Conservation (phyloP, 2,329 filamentous ascomycete genomes). For the Xylariaceae sp. region DNA sequence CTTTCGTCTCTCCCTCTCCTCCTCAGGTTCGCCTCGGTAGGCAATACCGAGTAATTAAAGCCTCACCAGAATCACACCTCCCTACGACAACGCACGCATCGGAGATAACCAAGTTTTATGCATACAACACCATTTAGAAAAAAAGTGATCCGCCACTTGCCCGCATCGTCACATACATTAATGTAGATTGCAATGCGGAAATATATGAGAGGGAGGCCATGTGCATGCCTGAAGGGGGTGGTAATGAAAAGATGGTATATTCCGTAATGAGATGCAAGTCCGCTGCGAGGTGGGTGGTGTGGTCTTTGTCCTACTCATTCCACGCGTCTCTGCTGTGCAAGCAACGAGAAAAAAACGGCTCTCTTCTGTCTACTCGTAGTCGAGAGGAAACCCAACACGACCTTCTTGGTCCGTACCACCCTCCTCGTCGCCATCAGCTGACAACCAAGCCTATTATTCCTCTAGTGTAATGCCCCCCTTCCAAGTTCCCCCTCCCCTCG, state of each 20-base stretch:
- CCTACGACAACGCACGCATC: neutral
- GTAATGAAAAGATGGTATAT: neutral
- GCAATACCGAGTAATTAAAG: neutral
- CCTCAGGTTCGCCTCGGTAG: neutral
- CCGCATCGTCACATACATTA: neutral
- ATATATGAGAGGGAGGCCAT: neutral
- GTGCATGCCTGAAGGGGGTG: neutral
- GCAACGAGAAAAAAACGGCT: neutral
- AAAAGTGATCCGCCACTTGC: neutral
- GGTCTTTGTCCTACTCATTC: neutral
- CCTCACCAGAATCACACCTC: neutral
- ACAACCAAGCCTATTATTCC: neutral
- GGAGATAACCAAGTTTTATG: neutral
- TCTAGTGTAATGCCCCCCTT: neutral
- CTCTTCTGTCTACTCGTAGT: too few species aligned
- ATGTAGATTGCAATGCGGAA: neutral
- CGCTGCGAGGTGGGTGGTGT: neutral
- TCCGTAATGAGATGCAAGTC: neutral
- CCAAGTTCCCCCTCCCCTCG: neutral
- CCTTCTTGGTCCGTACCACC: neutral
- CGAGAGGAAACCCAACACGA: too few species aligned
- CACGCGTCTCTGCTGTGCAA: constrained; percentile 1
- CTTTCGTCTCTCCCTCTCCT: neutral
- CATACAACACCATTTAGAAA: neutral
- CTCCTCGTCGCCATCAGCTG: neutral